phyloP scores from a whole-genome alignment of 768 basidiomycete species.

The Boletus subparvulus region DNA sequence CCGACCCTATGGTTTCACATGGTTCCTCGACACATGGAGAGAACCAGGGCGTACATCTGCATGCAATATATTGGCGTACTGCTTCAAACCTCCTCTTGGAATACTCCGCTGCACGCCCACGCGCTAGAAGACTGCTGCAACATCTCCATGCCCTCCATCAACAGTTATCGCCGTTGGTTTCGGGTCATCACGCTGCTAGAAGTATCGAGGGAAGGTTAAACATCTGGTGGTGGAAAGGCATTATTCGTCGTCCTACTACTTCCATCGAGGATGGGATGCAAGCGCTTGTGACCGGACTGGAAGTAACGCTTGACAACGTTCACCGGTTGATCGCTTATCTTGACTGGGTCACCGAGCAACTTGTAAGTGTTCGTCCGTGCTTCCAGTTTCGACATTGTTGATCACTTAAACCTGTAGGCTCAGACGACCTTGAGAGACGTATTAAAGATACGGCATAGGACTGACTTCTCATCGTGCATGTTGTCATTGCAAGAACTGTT shows the following conservation, averaged over 20 bases:
- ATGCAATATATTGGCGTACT: conserved; percentile 30
- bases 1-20: neutral
- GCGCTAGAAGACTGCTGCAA: conserved; percentile 13
- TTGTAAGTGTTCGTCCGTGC: conserved; percentile 14
- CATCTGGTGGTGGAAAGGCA: conserved; percentile 9
- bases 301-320: conserved; percentile 18
- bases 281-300: conserved; percentile 21
- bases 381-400: neutral
- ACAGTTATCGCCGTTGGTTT: conserved; percentile 5
- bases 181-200: neutral
- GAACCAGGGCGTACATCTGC: conserved; percentile 13
- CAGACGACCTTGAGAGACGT: conserved; percentile 17
- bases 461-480: conserved; percentile 17
- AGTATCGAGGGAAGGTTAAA: neutral
- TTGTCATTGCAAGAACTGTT: conserved; percentile 23
- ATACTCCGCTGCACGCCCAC: conserved; percentile 31
- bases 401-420: conserved; percentile 14
- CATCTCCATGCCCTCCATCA: conserved; percentile 18
- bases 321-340: conserved; percentile 25
- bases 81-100: conserved; percentile 33
- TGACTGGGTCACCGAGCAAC: conserved; percentile 28
- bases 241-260: neutral
- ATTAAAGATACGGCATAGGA: conserved; percentile 1
- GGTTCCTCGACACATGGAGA: neutral
- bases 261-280: conserved; percentile 10